Percentiles rank a stretch among this genome's conserved stretches.
phyloP scores from a whole-genome alignment of 164 flowering plant genomes.

The Piper betle region DNA sequence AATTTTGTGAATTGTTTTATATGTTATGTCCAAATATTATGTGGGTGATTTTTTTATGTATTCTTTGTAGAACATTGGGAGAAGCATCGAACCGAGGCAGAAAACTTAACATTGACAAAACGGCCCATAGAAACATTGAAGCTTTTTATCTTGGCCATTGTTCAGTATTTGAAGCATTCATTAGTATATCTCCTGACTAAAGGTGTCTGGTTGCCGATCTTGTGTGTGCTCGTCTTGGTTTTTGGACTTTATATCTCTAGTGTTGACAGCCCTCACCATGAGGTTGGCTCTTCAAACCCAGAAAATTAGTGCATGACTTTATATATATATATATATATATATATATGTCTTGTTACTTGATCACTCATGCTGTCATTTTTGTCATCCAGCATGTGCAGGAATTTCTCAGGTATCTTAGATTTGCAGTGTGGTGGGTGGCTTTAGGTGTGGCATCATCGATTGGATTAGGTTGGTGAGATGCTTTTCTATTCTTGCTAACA shows the following conservation, averaged over 20 bases:
- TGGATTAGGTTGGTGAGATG: slow-evolving; percentile 60
- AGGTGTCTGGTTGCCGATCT: slow-evolving; percentile 57
- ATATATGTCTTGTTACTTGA: neutral
- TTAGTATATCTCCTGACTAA: slow-evolving; percentile 44
- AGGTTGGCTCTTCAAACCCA: slow-evolving; percentile 28
- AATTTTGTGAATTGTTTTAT: too few species aligned
- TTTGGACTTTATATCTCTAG: slow-evolving; percentile 33
- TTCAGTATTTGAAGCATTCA: slow-evolving; percentile 36
- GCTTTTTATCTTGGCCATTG: slow-evolving; percentile 40
- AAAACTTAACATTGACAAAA: slow-evolving; percentile 46
- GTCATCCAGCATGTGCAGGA: slow-evolving; percentile 67
- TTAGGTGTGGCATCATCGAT: slow-evolving; percentile 96
- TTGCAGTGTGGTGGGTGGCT: slow-evolving; percentile 72
- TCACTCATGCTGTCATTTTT: slow-evolving; percentile 1
- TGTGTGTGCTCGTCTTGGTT: slow-evolving; percentile 18
- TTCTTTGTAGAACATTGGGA: slow-evolving; percentile 34
- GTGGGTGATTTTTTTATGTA: too few species aligned
- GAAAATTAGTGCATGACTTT: too few species aligned
- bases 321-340: neutral
- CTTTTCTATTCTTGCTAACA: neutral
- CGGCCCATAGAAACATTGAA: slow-evolving; percentile 63
- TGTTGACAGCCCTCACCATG: slow-evolving; percentile 67
- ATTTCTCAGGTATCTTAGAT: slow-evolving; percentile 36
- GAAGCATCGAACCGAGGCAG: slow-evolving; percentile 49
- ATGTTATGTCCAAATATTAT: too few species aligned